Base-by-base conservation (phyloP, 805 yeast species). In the Candida ovalis region DNA sequence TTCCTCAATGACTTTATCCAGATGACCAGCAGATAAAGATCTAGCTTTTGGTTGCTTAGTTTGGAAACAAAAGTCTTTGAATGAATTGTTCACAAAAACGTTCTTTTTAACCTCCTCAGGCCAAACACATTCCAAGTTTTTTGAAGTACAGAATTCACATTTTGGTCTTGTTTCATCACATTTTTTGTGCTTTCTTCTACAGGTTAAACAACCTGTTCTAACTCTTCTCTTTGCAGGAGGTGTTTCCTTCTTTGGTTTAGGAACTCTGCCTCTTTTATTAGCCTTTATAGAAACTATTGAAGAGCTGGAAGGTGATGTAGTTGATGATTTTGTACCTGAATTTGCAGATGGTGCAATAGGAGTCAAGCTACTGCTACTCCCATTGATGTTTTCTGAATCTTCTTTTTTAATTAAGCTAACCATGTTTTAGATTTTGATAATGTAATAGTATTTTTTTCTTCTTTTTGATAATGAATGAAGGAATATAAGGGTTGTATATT, bases 141-240 rank as follows among this genome's bases (percentile, higher is more conserved):
- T 72, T 7, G 62, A 50, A 10, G 59, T 43, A 54, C 83, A 78
- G 42, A 71, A 72, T 9, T 68, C 63, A 60, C 84, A 79, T 27
- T 73, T 74, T 2, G 84, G 83, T 40, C 68, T 58, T 46, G 72
- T 75, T 56, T 78, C 84, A 60, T 78, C 83, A 61, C 84, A 76
- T 53, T 76, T 76, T 66, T 76, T 73, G 58, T 76, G 81, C 44
- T 78, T 67, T 46, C 75, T 76, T 33, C 81, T 68, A 55, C 81
- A 76, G 9, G 80, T 76, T 40, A 75, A 63, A 58, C 81, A 76
- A 53, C 81, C 84, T 4, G 70, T 68, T 47, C 69, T 55, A 4
- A 66, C 75, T 40, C 73, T 58, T 53, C 69, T 63, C 42, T 68
- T 68, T 19, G 66, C 66, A 7, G 62, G 57, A 46, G 69, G 68